Conservation (phyloP, 2,329 filamentous ascomycete genomes). For the Saccharata proteae region DNA sequence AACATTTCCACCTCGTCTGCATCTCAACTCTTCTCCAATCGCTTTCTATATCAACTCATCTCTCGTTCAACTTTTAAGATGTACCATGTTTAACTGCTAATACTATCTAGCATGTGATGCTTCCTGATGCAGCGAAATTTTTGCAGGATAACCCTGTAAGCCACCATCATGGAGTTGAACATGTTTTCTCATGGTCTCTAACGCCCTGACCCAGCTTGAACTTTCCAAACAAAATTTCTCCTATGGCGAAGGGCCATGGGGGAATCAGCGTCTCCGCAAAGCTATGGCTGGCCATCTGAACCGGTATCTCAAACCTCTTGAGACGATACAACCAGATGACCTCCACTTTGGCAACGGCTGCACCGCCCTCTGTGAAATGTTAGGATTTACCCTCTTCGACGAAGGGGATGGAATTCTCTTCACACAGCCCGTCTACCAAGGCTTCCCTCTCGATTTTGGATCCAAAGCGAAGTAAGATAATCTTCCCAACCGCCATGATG, state of each 20-base stretch:
- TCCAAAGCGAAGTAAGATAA: conserved; percentile 23
- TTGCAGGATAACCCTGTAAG: conserved; percentile 23
- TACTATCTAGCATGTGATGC: conserved; percentile 22
- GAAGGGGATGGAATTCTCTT: conserved; percentile 35
- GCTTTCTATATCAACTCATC: no score
- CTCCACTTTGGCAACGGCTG: conserved; percentile 31
- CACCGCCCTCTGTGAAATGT: conserved; percentile 30
- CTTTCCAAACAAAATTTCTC: conserved; percentile 24
- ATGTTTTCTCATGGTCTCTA: neutral
- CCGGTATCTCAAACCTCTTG: conserved; percentile 25
- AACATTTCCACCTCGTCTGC: neutral
- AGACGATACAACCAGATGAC: conserved; percentile 22
- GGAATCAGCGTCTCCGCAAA: conserved; percentile 25
- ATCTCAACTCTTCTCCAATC: neutral
- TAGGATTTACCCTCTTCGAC: conserved; percentile 31
- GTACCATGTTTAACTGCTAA: no score
- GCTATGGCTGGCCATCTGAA: conserved; percentile 32
- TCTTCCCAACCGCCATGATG: conserved; percentile 7
- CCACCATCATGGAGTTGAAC: neutral
- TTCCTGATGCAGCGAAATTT: conserved; percentile 26
- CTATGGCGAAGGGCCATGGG: conserved; percentile 29
- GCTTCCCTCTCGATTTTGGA: conserved; percentile 38
- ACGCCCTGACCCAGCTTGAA: conserved; percentile 14
- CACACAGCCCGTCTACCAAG: conserved; percentile 34
- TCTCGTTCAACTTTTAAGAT: no score